Evolutionary conservation across 495 filamentous ascomycete genomes (phyloP), one percentile per base, ranked within the genome.

Genomic region (Sordaria brevicollis): DNA sequence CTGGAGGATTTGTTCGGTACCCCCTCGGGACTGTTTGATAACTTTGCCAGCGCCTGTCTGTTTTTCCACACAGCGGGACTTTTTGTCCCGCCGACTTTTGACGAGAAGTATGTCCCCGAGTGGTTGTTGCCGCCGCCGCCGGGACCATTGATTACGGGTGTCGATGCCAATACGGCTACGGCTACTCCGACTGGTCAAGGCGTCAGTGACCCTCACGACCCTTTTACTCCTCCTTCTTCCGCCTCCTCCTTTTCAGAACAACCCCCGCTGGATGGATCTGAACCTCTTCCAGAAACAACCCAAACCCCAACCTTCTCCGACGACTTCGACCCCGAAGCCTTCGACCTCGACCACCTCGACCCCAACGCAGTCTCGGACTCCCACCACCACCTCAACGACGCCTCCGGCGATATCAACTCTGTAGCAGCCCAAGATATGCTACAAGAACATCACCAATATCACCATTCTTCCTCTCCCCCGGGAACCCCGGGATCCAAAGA

Each of bases 11-110:
- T 87, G 21, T 87, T 87, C 73, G 35, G 65, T 17, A 66, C 41
- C 4, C 83, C 85, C 2, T 71, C 70, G 33, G 71, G 78, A 57
- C 73, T 84, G 36, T 86, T 87, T 71, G 86, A 89, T 66, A 75
- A 82, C 19, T 88, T 87, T 69, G 85, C 83, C 9, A 85, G 83
- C 66, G 78, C 85, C 2, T 76, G 77, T 36, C 77, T 88, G 19
- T 86, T 89, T 69, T 86, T 87, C 70, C 81, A 81, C n/a, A 81
- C 78, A 2, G 67, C 86, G 0, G 77, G 76, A 0, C 54, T 86
- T 11, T 71, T 73, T 65, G 76, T 82, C 5, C 82, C 82, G 0
- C 74, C 11, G 73, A 77, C 21, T 85, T 62, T 85, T 31, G 54
- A 77, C 35, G 49, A 62, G 49, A 62, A 33, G 25, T 62, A 62